Base-by-base conservation (phyloP, 345 rosid genomes). In the Aquilaria yunnanensis region DNA sequence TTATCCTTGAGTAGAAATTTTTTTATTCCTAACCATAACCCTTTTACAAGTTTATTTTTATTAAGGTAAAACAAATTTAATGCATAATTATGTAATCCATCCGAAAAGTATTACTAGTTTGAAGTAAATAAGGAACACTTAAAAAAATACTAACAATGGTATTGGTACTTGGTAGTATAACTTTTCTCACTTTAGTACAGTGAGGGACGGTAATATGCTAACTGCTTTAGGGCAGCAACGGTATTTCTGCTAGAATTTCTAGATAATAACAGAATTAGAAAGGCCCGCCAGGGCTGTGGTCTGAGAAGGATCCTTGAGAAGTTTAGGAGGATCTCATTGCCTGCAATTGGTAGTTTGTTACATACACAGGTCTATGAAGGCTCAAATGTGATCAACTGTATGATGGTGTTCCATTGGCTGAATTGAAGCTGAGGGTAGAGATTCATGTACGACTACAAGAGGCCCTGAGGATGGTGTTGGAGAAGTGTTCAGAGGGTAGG, bases 291-390 rank as follows among this genome's bases (percentile, higher is more conserved):
- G 76, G 67, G 87, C 91, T 67, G 90, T 78, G 51, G 92, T 86
- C 73, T 86, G 83, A 29, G 72, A 60, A 32, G 72, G 71, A 61
- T 89, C 90, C 3, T 64, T 55, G 29, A 92, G 94, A 67, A 83
- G 76, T 83, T 87, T 89, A 0, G 98, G 98, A 45, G 98, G 98
- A 89, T 30, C 98, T 97, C 98, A 92, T 92, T 66, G 84, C 64
- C 77, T 85, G 98, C 77, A 92, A 85, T 47, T 69, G 88, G 72
- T 89, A 92, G 59, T 76, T 80, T 16, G 64, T 70, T 12, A 78
- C 78, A 59, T 53, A 70, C 47, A 80, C 90, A 3, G 94, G 85
- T 50, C 96, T 75, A 92, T 83, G 65, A 81, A 83, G 49, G 68
- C 67, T 32, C 83, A 88, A 70, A 93, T 75, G 54, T 86, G 85